phyloP scores from a whole-genome alignment of 1,284 basidiomycete genomes.

The Caloboletus inedulis region DNA sequence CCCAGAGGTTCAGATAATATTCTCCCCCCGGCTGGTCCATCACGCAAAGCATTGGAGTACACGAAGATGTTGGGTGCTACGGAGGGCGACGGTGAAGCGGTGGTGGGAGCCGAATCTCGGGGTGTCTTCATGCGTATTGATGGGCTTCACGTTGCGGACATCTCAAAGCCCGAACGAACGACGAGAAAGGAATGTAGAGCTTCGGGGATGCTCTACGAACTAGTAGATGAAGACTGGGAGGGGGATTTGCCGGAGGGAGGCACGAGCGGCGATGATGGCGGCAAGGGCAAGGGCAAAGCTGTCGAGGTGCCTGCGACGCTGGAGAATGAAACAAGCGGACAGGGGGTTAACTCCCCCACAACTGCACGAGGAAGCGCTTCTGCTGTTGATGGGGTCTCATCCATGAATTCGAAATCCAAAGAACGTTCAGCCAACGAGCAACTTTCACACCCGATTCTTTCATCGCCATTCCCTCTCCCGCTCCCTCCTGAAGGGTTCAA shows the following conservation, averaged over 20 bases:
- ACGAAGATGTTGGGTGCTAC: constrained; percentile 24
- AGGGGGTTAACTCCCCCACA: constrained; percentile 20
- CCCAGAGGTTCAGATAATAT: constrained; percentile 59
- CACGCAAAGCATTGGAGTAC: constrained; percentile 38
- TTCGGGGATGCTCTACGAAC: constrained; percentile 68
- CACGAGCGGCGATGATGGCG: constrained; percentile 4
- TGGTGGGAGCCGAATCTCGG: constrained; percentile 55
- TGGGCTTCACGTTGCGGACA: constrained; percentile 58
- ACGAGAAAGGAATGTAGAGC: constrained; percentile 57
- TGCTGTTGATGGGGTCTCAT: constrained; percentile 9
- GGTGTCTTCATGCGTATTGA: constrained; percentile 68
- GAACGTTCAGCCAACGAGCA: constrained; percentile 29
- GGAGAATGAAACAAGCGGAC: constrained; percentile 3
- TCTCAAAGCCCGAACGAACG: constrained; percentile 24
- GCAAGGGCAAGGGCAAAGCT: constrained; percentile 33
- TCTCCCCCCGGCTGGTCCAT: constrained; percentile 56
- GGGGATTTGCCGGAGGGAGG: constrained; percentile 33
- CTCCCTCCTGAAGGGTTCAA: constrained; percentile 59
- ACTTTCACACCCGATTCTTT: constrained; percentile 40
- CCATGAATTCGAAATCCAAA: constrained; percentile 13
- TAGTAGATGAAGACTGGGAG: constrained; percentile 69
- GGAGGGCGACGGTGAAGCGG: constrained; percentile 26
- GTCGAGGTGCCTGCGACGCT: constrained; percentile 15
- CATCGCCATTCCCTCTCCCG: constrained; percentile 49
- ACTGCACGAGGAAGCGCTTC: constrained; percentile 8